Evolutionary conservation across 306 rosid species (phyloP).

Genomic region (Carpinus viminea): DNA sequence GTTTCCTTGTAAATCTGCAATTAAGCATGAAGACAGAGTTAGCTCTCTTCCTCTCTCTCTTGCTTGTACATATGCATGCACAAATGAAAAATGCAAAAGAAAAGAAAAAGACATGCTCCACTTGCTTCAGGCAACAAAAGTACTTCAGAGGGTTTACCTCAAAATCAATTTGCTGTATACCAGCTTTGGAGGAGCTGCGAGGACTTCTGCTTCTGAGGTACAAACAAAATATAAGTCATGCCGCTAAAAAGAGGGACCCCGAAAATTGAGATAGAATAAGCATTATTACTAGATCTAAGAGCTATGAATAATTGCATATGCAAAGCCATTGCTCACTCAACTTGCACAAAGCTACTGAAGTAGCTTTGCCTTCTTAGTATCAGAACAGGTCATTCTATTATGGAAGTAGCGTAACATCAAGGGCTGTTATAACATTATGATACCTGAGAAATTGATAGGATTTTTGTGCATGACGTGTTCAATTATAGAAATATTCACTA

Average conservation of each 20-base stretch:
- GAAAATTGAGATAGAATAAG: slow-evolving; percentile 24
- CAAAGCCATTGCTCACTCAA: neutral
- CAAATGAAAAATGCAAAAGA: neutral
- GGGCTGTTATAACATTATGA: neutral
- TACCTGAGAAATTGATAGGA: neutral
- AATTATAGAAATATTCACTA: neutral
- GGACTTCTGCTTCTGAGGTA: slow-evolving; percentile 80
- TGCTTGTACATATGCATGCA: slow-evolving; percentile 5
- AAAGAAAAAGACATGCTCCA: slow-evolving; percentile 21
- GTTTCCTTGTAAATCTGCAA: slow-evolving; percentile 77
- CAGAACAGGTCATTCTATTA: neutral
- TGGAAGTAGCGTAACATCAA: neutral
- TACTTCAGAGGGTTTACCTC: slow-evolving; percentile 49
- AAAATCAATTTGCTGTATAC: slow-evolving; percentile 86
- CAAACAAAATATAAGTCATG: slow-evolving; percentile 35
- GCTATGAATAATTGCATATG: neutral
- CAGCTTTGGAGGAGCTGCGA: slow-evolving; percentile 90
- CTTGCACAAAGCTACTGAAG: neutral
- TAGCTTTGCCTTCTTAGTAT: neutral
- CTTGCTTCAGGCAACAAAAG: slow-evolving; percentile 3
- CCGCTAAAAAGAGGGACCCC: slow-evolving; percentile 19
- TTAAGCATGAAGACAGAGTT: slow-evolving; percentile 17
- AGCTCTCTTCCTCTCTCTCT: slow-evolving; percentile 8
- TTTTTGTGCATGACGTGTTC: neutral
- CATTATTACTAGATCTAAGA: neutral